phyloP scores from a whole-genome alignment of 1,284 basidiomycete species.

The Volvariella surrecta region DNA sequence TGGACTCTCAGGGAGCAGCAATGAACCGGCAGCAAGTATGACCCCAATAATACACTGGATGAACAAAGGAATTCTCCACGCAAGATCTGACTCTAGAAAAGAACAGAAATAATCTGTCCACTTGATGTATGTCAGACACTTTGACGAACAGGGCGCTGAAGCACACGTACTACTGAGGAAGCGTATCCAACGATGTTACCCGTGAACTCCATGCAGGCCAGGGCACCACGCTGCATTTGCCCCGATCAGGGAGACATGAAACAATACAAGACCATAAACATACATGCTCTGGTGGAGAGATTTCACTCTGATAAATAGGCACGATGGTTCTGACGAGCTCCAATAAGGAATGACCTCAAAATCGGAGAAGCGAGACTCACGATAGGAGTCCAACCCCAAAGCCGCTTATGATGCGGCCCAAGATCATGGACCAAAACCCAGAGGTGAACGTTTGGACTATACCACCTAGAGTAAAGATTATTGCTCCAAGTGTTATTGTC shows the following conservation, averaged over 20 bases:
- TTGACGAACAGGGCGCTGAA: constrained; percentile 1
- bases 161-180: constrained; percentile 74
- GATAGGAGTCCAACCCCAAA: constrained; percentile 92
- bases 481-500: constrained; percentile 82
- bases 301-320: constrained; percentile 96
- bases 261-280: constrained; percentile 17
- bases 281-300: constrained; percentile 90
- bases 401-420: constrained; percentile 84
- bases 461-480: constrained; percentile 86
- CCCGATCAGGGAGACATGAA: constrained; percentile 2
- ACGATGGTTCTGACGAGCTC: constrained; percentile 72
- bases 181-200: constrained; percentile 92
- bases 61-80: constrained; percentile 81
- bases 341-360: background rate
- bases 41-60: constrained; percentile 86
- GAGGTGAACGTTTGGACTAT: constrained; percentile 83
- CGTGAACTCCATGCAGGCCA: constrained; percentile 97
- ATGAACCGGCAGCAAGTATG: constrained; percentile 76
- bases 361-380: constrained; percentile 35
- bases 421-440: constrained; percentile 81
- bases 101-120: constrained; percentile 96
- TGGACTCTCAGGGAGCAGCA: constrained; percentile 91
- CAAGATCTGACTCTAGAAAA: constrained; percentile 73
- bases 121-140: constrained; percentile 28
- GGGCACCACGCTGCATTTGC: constrained; percentile 62